A percentile compares a stretch with the other conserved stretches of the same genome.
Evolutionary conservation across 345 rosid genomes (phyloP).

Genomic region (Noccaea caerulescens): DNA sequence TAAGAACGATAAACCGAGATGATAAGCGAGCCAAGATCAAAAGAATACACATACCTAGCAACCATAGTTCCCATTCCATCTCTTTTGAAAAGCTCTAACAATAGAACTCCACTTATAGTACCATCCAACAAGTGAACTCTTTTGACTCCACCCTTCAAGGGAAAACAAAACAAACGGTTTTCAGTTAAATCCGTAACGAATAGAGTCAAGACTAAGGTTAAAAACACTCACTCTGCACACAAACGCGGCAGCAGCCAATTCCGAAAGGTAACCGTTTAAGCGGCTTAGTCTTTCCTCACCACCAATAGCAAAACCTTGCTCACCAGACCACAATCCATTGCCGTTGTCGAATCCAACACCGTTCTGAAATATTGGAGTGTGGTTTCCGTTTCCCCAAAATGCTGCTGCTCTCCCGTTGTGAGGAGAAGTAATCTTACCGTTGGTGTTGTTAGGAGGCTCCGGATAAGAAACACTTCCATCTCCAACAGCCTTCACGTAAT

Average conservation of each 20-base stretch:
- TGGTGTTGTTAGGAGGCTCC: slow-evolving; percentile 49
- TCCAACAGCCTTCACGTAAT: slow-evolving; percentile 85
- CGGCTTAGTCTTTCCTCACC: slow-evolving; percentile 83
- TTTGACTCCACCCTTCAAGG: slow-evolving; percentile 85
- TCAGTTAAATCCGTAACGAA: not conserved
- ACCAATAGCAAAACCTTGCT: slow-evolving; percentile 96
- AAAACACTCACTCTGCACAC: slow-evolving; percentile 75
- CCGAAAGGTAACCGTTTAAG: slow-evolving; percentile 76
- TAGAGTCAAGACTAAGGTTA: not conserved
- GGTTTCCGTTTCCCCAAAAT: slow-evolving; percentile 44
- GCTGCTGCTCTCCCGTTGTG: slow-evolving; percentile 48
- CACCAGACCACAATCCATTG: slow-evolving; percentile 76
- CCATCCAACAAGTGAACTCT: slow-evolving; percentile 98
- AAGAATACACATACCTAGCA: slow-evolving; percentile 63
- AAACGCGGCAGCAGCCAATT: slow-evolving; percentile 96
- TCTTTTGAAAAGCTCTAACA: slow-evolving; percentile 90
- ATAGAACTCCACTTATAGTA: slow-evolving; percentile 77
- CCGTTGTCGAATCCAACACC: slow-evolving; percentile 92
- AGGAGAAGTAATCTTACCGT: slow-evolving; percentile 39
- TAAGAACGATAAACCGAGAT: not conserved
- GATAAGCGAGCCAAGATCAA: not conserved
- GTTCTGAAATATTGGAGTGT: slow-evolving; percentile 62
- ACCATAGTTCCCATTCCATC: slow-evolving; percentile 99
- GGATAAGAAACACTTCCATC: slow-evolving; percentile 50
- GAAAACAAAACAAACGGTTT: not conserved